Conservation (phyloP, 2,329 filamentous ascomycete species). For the Capronia americana region DNA sequence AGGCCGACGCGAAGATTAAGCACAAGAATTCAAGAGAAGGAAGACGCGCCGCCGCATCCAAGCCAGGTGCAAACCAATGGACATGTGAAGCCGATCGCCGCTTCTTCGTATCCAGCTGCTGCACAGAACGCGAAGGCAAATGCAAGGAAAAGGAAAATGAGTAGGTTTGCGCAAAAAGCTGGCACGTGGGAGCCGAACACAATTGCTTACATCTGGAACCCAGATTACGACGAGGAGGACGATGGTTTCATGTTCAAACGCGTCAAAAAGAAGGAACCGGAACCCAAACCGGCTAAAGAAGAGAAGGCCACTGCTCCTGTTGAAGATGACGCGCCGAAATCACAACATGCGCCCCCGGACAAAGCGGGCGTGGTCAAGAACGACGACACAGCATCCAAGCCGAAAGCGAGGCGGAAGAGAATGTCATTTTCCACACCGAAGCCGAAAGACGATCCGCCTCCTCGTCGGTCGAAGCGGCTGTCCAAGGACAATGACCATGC, state of each 20-base stretch:
- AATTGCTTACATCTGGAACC: conserved; percentile 10
- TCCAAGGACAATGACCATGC: conserved; percentile 37
- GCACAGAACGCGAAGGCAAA: conserved; percentile 39
- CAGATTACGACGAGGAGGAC: conserved; percentile 73
- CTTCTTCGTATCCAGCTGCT: conserved; percentile 24
- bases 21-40: conserved; percentile 48
- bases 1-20: conserved; percentile 41
- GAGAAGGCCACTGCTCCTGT: conserved; percentile 24
- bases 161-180: conserved; percentile 45
- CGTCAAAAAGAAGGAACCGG: conserved; percentile 67
- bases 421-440: conserved; percentile 46
- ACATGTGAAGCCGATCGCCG: conserved; percentile 32
- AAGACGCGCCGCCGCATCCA: conserved; percentile 37
- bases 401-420: conserved; percentile 47
- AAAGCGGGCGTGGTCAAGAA: conserved; percentile 37
- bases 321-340: conserved; percentile 42
- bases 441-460: conserved; percentile 32
- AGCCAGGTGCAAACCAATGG: conserved; percentile 27
- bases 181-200: neutral
- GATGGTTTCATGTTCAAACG: conserved; percentile 79
- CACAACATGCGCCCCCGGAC: conserved; percentile 42
- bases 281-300: conserved; percentile 17
- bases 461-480: conserved; percentile 40
- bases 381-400: conserved; percentile 40
- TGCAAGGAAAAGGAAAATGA: conserved; percentile 52